Evolutionary conservation across 805 yeast genomes (phyloP).

Genomic region (Blastobotrys americana): DNA sequence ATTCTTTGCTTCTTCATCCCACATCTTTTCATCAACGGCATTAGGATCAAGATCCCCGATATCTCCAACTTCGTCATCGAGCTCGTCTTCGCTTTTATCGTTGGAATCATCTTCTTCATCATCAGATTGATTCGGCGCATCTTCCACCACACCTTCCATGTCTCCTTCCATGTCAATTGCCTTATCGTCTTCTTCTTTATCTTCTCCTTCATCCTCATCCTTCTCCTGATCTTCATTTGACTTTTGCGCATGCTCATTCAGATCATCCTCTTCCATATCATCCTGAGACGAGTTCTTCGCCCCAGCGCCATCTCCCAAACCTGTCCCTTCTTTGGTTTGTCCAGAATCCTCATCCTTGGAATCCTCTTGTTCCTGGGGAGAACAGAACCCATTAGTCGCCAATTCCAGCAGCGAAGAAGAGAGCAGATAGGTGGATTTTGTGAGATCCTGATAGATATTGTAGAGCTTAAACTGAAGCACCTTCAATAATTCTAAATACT

Average conservation of each 20-base stretch:
- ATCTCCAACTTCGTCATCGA: constrained; percentile 86
- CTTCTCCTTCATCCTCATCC: constrained; percentile 39
- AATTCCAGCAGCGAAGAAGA: constrained; percentile 49
- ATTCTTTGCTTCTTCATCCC: constrained; percentile 81
- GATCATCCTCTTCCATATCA: constrained; percentile 85
- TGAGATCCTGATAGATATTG: constrained; percentile 43
- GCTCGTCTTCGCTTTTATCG: constrained; percentile 53
- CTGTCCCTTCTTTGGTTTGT: constrained; percentile 71
- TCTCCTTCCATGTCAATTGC: constrained; percentile 95
- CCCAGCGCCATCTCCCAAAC: constrained; percentile 89
- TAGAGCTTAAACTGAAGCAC: constrained; percentile 40
- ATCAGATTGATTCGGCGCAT: constrained; percentile 58
- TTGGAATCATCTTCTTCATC: constrained; percentile 45
- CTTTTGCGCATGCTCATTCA: constrained; percentile 63
- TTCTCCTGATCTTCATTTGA: constrained; percentile 65
- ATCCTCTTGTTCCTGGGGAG: constrained; percentile 69
- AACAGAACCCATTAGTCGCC: constrained; percentile 80
- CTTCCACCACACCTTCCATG: constrained; percentile 90
- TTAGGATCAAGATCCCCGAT: constrained; percentile 87
- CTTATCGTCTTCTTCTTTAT: constrained; percentile 64
- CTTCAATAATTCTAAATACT: constrained; percentile 47
- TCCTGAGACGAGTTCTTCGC: constrained; percentile 75
- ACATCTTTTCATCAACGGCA: constrained; percentile 94
- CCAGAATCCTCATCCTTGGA: constrained; percentile 56
- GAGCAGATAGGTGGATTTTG: constrained; percentile 56